These are phyloP conservation scores for Bothriochloa decipiens DNA, from an alignment of 176 grass and related monocot species.

Conservation along the genomic window DNA sequence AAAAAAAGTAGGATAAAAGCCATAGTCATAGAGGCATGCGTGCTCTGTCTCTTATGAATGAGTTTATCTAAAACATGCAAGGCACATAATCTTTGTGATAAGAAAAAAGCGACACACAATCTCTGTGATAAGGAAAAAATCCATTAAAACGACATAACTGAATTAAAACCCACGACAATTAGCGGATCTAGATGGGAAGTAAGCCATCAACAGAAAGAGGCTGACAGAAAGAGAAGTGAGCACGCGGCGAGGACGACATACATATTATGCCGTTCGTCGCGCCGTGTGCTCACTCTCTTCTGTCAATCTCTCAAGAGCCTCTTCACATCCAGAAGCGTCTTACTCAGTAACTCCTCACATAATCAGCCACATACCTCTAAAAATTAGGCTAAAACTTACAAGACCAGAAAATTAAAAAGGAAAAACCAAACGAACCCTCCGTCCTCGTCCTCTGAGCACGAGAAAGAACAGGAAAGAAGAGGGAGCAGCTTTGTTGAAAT, in stretches of 20 bases:
- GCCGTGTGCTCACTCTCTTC: constrained; percentile 93
- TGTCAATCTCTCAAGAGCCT: constrained; percentile 62
- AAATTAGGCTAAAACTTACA: neutral
- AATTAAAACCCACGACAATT: neutral
- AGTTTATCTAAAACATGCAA: neutral
- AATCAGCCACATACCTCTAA: fast-evolving
- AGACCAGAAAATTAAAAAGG: neutral
- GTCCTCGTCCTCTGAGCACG: neutral
- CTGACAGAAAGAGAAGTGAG: constrained; percentile 86
- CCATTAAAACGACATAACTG: neutral
- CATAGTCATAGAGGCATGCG: neutral
- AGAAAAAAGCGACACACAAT: too few species aligned
- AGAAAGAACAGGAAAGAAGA: neutral
- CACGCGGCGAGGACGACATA: constrained; percentile 49
- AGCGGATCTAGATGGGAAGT: constrained; percentile 5
- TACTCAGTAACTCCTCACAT: neutral
- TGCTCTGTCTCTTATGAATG: neutral
- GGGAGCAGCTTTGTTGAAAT: neutral
- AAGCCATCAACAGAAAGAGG: constrained; percentile 20
- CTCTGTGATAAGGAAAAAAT: neutral
- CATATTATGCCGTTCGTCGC: constrained; percentile 24
- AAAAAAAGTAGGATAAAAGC: constrained; percentile 23
- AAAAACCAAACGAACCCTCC: constrained; percentile 34
- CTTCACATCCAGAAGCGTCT: neutral
- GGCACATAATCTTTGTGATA: too few species aligned